Evolutionary conservation across 164 flowering plant genomes (phyloP).

Genomic region (Santalum album): DNA sequence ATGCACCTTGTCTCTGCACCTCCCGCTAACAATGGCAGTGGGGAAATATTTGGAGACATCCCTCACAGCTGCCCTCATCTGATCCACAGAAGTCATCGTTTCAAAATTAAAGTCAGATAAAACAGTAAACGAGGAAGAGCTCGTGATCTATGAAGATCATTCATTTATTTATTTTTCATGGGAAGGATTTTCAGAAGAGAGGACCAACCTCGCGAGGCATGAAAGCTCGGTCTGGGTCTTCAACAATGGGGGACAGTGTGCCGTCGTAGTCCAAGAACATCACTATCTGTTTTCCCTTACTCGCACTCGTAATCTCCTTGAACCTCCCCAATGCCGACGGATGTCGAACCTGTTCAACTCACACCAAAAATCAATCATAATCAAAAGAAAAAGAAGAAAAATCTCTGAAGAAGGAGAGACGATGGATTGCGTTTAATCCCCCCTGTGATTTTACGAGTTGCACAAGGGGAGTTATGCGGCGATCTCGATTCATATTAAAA

Average conservation of each 20-base stretch:
- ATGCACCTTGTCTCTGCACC: constrained; percentile 66
- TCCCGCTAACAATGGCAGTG: constrained; percentile 74
- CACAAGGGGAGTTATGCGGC: too few species aligned
- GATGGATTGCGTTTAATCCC: too few species aligned
- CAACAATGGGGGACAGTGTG: constrained; percentile 84
- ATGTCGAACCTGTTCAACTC: constrained; percentile 41
- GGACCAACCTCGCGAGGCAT: constrained; percentile 59
- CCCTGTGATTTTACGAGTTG: too few species aligned
- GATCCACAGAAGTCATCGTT: constrained; percentile 4
- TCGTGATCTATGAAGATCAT: too few species aligned
- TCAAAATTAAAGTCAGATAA: too few species aligned
- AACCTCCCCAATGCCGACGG: constrained; percentile 80
- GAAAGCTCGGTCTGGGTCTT: constrained; percentile 83
- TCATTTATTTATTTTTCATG: too few species aligned
- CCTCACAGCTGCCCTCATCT: constrained; percentile 74
- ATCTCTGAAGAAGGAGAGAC: too few species aligned
- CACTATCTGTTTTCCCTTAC: constrained; percentile 65
- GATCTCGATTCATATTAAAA: too few species aligned
- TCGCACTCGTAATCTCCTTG: constrained; percentile 46
- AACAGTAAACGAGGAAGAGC: neutral
- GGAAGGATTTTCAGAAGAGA: neutral
- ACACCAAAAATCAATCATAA: neutral
- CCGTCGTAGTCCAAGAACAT: constrained; percentile 93
- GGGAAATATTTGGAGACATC: constrained; percentile 57
- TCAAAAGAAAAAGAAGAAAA: neutral